phyloP scores from a whole-genome alignment of 306 rosid species.

The Quercus agrifolia region DNA sequence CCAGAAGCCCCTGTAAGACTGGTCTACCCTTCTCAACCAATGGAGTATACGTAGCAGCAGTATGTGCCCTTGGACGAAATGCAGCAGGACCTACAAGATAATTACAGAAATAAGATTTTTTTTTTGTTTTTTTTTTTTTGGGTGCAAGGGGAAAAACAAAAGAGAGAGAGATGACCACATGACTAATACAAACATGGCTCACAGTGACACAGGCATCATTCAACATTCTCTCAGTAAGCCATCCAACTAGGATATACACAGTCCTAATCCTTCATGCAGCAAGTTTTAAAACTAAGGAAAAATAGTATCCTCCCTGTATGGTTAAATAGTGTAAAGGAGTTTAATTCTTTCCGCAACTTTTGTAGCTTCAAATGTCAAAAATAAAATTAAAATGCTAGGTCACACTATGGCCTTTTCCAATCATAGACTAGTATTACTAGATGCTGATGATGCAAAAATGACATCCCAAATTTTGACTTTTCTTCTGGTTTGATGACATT shows the following conservation, averaged over 20 bases:
- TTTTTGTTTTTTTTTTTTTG: not conserved
- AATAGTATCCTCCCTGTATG: not conserved
- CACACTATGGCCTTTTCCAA: not conserved
- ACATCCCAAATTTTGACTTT: no score
- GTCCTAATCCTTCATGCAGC: not conserved
- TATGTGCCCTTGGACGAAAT: conserved; percentile 95
- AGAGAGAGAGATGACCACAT: not conserved
- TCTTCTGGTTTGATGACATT: no score
- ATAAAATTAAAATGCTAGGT: not conserved
- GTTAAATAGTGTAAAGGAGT: not conserved
- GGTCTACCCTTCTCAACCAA: conserved; percentile 96
- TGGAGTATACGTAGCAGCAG: conserved; percentile 66
- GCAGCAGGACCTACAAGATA: conserved; percentile 92
- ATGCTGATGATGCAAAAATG: no score
- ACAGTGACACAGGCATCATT: not conserved
- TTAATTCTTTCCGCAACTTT: conserved; percentile 8
- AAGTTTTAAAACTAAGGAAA: not conserved
- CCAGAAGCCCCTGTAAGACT: conserved; percentile 92
- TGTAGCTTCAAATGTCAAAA: conserved; percentile 4
- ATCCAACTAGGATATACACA: conserved; percentile 9
- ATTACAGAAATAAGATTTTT: conserved; percentile 23
- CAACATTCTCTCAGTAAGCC: conserved; percentile 11
- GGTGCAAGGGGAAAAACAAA: not conserved
- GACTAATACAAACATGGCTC: not conserved
- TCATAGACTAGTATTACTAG: not conserved